Conservation (phyloP, 2,329 filamentous ascomycete genomes). For the Paraphoma sp. region DNA sequence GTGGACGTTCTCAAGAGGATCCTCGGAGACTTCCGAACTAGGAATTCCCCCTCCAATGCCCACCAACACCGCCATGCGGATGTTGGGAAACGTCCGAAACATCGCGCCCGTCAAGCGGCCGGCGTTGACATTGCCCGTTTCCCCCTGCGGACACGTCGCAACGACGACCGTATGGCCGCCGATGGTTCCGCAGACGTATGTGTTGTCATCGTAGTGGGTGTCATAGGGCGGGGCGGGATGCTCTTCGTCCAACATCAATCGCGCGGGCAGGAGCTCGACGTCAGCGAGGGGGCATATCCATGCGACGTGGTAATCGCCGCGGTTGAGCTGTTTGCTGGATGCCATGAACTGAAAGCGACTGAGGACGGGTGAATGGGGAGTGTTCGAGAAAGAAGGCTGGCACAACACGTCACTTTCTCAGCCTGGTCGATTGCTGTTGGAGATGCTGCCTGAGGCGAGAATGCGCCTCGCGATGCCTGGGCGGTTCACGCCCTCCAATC, state of each 20-base stretch:
- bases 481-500: too few relatives aligned
- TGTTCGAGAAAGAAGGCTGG: background rate
- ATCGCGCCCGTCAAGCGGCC: slow-evolving; percentile 10
- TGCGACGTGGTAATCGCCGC: slow-evolving; percentile 15
- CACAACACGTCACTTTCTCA: background rate
- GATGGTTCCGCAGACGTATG: slow-evolving; percentile 11
- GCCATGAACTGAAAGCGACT: background rate
- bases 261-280: slow-evolving; percentile 15
- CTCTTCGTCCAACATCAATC: slow-evolving; percentile 18
- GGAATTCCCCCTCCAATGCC: slow-evolving; percentile 18
- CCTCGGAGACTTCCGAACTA: background rate
- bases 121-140: slow-evolving; percentile 8
- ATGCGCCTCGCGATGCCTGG: too few relatives aligned
- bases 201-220: slow-evolving; percentile 18
- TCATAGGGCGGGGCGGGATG: slow-evolving; percentile 9
- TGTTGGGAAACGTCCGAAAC: slow-evolving; percentile 16
- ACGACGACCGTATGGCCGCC: slow-evolving; percentile 14
- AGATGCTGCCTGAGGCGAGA: background rate
- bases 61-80: slow-evolving; percentile 14
- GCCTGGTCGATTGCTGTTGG: background rate
- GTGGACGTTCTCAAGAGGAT: slow-evolving; percentile 9
- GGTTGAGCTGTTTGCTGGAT: background rate
- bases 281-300: slow-evolving; percentile 13
- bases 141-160: slow-evolving; percentile 6
- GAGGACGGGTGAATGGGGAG: background rate